Evolutionary conservation across 2,329 filamentous ascomycete species (phyloP), one percentile per base, ranked within the genome.

Genomic region (Colletotrichum sp.): DNA sequence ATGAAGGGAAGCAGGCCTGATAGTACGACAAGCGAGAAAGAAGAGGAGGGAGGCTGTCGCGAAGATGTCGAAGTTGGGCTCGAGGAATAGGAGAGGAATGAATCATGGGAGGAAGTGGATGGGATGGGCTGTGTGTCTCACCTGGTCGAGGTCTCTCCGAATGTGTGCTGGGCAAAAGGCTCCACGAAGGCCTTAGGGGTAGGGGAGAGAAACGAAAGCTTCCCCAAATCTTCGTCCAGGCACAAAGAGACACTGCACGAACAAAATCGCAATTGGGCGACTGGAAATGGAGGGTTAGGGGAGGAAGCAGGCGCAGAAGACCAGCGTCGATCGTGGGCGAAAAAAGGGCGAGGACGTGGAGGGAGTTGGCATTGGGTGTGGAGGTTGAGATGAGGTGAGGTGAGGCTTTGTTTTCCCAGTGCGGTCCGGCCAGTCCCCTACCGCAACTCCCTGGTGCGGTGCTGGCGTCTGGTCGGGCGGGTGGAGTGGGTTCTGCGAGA

Each of bases 351-450:
- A 82, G 77, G 78, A 77, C 75, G 72, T 69, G 66, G 74, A 78
- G 82, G 79, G 81, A 77, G 75, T 77, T 71, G 72, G 68, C 78
- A 79, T 80, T 78, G 79, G 78, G 77, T 74, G 79, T 78, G 79
- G 81, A 82, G 78, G 83, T 82, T 80, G 81, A 76, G 81, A 64
- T 68, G 59, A 75, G 69, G 72, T 75, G 72, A 81, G 82, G 80
- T 85, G 85, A 86, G 84, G 85, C 84, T 86, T 86, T 84, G 84
- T 83, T 85, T 85, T 85, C 81, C 79, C 68, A 67, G 67, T 67
- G 52, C 60, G 64, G 43, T 74, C 57, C 36, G 28, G 66, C 60
- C 66, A 55, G 69, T 66, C 61, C 70, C 70, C 70, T 70, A 71
- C 68, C 68, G 68, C 68, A 71, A 28, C 59, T 43, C 34, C 26